phyloP scores from a whole-genome alignment of 441 rosid species.

The Rhodomyrtus psidioides region DNA sequence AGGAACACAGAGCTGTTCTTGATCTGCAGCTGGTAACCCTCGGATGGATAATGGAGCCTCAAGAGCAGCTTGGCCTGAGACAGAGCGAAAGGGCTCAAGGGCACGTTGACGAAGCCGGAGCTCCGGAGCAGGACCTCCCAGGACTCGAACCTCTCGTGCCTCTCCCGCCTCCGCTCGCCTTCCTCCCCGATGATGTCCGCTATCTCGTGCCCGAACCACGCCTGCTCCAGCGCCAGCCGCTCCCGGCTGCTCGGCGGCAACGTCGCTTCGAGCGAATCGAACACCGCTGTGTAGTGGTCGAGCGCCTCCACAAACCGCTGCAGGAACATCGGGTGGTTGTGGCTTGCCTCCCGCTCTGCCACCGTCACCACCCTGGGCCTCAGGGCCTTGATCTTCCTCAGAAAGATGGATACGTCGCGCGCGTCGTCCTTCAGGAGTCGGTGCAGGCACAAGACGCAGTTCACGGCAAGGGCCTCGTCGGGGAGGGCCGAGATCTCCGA shows the following conservation, averaged over 20 bases:
- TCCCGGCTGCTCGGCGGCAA: slow-evolving; percentile 81
- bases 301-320: slow-evolving; percentile 66
- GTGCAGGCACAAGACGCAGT: slow-evolving; percentile 69
- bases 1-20: slow-evolving; percentile 53
- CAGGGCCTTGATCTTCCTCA: slow-evolving; percentile 51
- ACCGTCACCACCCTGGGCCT: slow-evolving; percentile 71
- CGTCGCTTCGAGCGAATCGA: slow-evolving; percentile 86
- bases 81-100: slow-evolving; percentile 68
- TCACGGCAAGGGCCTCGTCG: slow-evolving; percentile 65
- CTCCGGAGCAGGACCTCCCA: slow-evolving; percentile 72
- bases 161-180: slow-evolving; percentile 45
- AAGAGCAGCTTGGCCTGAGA: slow-evolving; percentile 91
- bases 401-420: slow-evolving; percentile 44
- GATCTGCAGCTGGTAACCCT: slow-evolving; percentile 74
- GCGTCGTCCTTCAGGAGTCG: slow-evolving; percentile 41
- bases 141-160: slow-evolving; percentile 53
- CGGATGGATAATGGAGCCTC: slow-evolving; percentile 90
- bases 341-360: slow-evolving; percentile 75
- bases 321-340: slow-evolving; percentile 55
- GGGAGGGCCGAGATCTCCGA: slow-evolving; percentile 45
- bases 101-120: slow-evolving; percentile 54
- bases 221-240: slow-evolving; percentile 63
- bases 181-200: slow-evolving; percentile 57
- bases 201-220: slow-evolving; percentile 87
- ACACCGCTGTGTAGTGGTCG: slow-evolving; percentile 65